A percentile compares a stretch with the other conserved stretches of the same genome.
phyloP scores from a whole-genome alignment of 768 basidiomycete genomes.

The Cubamyces sp. region DNA sequence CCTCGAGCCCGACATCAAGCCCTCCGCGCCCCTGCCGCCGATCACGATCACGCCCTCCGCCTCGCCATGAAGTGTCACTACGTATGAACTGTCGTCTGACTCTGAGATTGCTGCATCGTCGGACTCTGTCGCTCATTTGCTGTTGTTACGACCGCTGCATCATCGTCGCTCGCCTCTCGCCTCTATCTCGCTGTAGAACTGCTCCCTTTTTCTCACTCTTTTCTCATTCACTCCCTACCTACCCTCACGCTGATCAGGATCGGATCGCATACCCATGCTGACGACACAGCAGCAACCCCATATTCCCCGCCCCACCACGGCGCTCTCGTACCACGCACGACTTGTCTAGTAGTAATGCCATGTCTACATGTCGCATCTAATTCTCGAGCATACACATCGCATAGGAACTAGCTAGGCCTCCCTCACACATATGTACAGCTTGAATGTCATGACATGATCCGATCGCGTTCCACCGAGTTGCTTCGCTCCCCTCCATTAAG shows the following conservation, averaged over 20 bases:
- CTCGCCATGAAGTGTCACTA: constrained; percentile 32
- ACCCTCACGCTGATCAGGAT: constrained; percentile 11
- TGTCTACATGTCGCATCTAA: constrained; percentile 28
- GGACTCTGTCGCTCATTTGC: constrained; percentile 3
- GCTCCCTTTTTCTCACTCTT: background rate
- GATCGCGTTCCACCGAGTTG: constrained; percentile 1
- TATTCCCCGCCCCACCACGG: constrained; percentile 3
- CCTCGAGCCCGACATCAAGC: constrained; percentile 24
- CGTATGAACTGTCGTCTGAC: constrained; percentile 12
- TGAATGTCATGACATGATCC: constrained; percentile 22
- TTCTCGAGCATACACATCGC: constrained; percentile 27
- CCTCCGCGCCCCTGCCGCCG: constrained; percentile 39
- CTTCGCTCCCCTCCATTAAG: background rate
- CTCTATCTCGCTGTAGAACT: constrained; percentile 20
- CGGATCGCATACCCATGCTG: constrained; percentile 29
- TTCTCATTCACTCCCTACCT: constrained; percentile 3
- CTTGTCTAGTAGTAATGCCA: constrained; percentile 22
- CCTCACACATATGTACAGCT: constrained; percentile 26
- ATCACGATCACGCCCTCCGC: constrained; percentile 47
- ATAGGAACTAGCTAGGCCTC: constrained; percentile 25
- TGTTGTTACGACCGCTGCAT: constrained; percentile 29
- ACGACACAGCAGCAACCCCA: constrained; percentile 13
- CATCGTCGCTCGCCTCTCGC: constrained; percentile 18
- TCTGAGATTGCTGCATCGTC: constrained; percentile 2
- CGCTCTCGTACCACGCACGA: background rate